These are phyloP conservation scores for Torrubiellomyces zombiae DNA, from an alignment of 2,329 filamentous ascomycete genomes.

Conservation along the genomic window DNA sequence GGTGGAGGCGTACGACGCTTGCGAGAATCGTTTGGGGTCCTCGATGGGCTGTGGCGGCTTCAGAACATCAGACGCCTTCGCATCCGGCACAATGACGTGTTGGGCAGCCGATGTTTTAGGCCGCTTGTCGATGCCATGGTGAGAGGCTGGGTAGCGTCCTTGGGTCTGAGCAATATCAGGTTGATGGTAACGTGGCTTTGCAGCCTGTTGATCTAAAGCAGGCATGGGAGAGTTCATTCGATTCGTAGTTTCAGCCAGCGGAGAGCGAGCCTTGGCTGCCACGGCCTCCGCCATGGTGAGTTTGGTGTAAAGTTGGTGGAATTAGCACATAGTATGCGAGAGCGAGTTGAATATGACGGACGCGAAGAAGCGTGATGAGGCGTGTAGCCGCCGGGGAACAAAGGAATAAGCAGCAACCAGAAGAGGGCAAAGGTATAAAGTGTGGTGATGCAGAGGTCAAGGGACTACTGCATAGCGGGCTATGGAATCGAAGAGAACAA, in stretches of 20 bases:
- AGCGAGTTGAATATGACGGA: conserved; percentile 1
- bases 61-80: conserved; percentile 9
- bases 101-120: background rate
- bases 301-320: conserved; percentile 6
- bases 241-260: conserved; percentile 29
- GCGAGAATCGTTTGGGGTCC: conserved; percentile 20
- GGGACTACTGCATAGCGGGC: no score
- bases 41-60: conserved; percentile 15
- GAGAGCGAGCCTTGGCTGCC: conserved; percentile 18
- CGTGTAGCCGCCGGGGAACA: background rate
- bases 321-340: conserved; percentile 19
- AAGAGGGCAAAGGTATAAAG: conserved; percentile 5
- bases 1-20: conserved; percentile 23
- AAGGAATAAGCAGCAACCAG: conserved; percentile 1
- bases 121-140: conserved; percentile 1
- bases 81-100: no score
- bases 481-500: conserved; percentile 5
- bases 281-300: conserved; percentile 14
- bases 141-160: conserved; percentile 3
- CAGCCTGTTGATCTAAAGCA: conserved; percentile 9
- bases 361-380: conserved; percentile 1
- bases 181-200: conserved; percentile 16
- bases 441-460: conserved; percentile 2
- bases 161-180: conserved; percentile 4
- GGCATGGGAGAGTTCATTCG: conserved; percentile 26